These are phyloP conservation scores for Golubevia sp. DNA, from an alignment of 1,284 basidiomycete species.

Conservation along the genomic window DNA sequence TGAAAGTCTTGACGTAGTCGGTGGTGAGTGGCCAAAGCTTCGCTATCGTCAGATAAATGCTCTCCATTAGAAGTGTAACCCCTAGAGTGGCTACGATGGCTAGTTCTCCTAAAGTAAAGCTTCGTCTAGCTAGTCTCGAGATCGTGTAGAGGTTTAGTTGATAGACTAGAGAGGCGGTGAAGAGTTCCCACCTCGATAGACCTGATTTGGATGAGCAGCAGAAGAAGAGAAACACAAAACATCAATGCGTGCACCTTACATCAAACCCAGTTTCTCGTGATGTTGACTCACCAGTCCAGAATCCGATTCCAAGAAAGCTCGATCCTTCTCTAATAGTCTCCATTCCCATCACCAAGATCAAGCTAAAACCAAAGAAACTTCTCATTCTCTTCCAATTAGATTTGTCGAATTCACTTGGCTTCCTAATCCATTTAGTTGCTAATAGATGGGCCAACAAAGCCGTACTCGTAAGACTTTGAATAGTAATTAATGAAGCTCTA, in stretches of 20 bases:
- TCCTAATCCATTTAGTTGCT: conserved; percentile 33
- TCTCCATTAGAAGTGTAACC: conserved; percentile 44
- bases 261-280: background rate
- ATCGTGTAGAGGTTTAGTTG: conserved; percentile 48
- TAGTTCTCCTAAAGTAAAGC: conserved; percentile 58
- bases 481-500: conserved; percentile 26
- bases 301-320: conserved; percentile 16
- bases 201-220: conserved; percentile 6
- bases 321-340: conserved; percentile 25
- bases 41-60: conserved; percentile 39
- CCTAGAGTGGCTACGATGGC: conserved; percentile 42
- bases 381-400: conserved; percentile 41
- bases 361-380: conserved; percentile 40
- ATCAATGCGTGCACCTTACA: background rate
- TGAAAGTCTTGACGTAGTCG: conserved; percentile 88
- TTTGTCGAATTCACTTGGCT: conserved; percentile 27
- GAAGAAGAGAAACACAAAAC: background rate
- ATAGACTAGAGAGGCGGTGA: conserved; percentile 31
- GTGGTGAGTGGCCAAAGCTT: conserved; percentile 66
- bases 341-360: conserved; percentile 19
- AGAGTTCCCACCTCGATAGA: conserved; percentile 34
- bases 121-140: conserved; percentile 50
- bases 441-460: conserved; percentile 39
- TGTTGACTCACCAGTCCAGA: conserved; percentile 22
- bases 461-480: conserved; percentile 40